Percentiles rank a stretch among this genome's conserved stretches.
phyloP scores from a whole-genome alignment of 768 basidiomycete genomes.

The Trametes villosa region DNA sequence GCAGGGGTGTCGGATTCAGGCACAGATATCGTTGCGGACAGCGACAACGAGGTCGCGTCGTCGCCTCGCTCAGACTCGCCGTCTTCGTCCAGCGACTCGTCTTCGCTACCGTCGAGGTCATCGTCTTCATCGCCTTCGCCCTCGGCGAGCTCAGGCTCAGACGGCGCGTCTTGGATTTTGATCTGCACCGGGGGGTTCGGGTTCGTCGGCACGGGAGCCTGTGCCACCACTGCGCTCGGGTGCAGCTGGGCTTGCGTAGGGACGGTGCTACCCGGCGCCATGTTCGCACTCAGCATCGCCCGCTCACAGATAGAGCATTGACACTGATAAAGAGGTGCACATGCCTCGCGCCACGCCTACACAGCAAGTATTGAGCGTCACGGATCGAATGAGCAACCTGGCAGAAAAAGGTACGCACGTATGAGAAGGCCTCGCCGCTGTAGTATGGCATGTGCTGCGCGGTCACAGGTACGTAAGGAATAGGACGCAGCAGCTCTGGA shows the following conservation, averaged over 20 bases:
- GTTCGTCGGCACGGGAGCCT: not conserved
- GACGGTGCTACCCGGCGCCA: conserved; percentile 43
- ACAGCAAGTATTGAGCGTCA: not conserved
- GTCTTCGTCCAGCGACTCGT: conserved; percentile 33
- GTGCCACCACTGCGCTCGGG: conserved; percentile 3
- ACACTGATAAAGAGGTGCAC: conserved; percentile 71
- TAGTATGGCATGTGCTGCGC: conserved; percentile 57
- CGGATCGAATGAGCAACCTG: not conserved
- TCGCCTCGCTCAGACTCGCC: conserved; percentile 40
- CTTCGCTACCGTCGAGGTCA: conserved; percentile 28
- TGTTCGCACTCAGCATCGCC: conserved; percentile 57
- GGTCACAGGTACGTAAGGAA: conserved; percentile 70
- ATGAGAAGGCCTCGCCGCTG: conserved; percentile 60
- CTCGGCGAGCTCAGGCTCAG: conserved; percentile 9
- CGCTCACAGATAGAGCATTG: conserved; percentile 76
- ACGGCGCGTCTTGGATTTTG: conserved; percentile 29
- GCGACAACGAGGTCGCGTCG: conserved; percentile 12
- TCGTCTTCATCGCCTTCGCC: conserved; percentile 25
- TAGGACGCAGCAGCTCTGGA: conserved; percentile 63
- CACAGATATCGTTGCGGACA: conserved; percentile 17
- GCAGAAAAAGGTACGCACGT: conserved; percentile 44
- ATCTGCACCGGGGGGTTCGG: conserved; percentile 26
- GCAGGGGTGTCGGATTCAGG: conserved; percentile 19
- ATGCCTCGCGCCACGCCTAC: conserved; percentile 78
- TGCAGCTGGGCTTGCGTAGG: conserved; percentile 32